Percentiles rank a stretch among this genome's conserved stretches.
Evolutionary conservation across 2,329 filamentous ascomycete species (phyloP).

Genomic region (Rutstroemia sp.): DNA sequence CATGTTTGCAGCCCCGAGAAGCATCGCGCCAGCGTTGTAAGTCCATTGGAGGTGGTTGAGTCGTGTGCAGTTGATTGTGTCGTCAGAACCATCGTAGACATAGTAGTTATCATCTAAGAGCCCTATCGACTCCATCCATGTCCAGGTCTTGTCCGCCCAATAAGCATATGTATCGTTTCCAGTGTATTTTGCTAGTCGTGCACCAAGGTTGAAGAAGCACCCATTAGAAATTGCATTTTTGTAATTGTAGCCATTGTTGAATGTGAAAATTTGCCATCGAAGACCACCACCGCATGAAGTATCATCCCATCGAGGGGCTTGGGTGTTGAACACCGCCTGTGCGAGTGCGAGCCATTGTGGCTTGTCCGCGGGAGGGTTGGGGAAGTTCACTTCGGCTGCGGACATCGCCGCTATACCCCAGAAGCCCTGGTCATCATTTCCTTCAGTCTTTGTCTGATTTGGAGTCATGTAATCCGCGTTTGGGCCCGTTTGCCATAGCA

Average conservation of each 20-base stretch:
- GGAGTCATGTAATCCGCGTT: slow-evolving; percentile 71
- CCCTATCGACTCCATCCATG: slow-evolving; percentile 53
- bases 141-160: slow-evolving; percentile 68
- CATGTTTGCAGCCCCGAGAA: slow-evolving; percentile 61
- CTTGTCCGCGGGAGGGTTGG: slow-evolving; percentile 44
- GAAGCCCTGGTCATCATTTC: slow-evolving; percentile 71
- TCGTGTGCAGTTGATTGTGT: slow-evolving; percentile 47
- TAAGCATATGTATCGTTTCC: slow-evolving; percentile 68
- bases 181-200: slow-evolving; percentile 69
- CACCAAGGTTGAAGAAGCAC: slow-evolving; percentile 54
- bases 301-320: slow-evolving; percentile 65
- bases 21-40: slow-evolving; percentile 60
- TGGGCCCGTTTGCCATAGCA: slow-evolving; percentile 68
- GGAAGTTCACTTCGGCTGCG: slow-evolving; percentile 61
- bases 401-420: slow-evolving; percentile 66
- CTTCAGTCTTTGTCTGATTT: slow-evolving; percentile 60
- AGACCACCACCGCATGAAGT: slow-evolving; percentile 65
- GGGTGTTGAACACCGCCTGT: slow-evolving; percentile 75
- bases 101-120: slow-evolving; percentile 54
- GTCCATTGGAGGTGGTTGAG: slow-evolving; percentile 58
- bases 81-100: slow-evolving; percentile 56
- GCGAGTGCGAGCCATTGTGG: slow-evolving; percentile 66
- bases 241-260: slow-evolving; percentile 77
- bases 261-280: slow-evolving; percentile 78
- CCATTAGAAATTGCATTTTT: slow-evolving; percentile 60